Evolutionary conservation across 2,329 filamentous ascomycete species (phyloP).

Genomic region (Metarhizium anisopliae): DNA sequence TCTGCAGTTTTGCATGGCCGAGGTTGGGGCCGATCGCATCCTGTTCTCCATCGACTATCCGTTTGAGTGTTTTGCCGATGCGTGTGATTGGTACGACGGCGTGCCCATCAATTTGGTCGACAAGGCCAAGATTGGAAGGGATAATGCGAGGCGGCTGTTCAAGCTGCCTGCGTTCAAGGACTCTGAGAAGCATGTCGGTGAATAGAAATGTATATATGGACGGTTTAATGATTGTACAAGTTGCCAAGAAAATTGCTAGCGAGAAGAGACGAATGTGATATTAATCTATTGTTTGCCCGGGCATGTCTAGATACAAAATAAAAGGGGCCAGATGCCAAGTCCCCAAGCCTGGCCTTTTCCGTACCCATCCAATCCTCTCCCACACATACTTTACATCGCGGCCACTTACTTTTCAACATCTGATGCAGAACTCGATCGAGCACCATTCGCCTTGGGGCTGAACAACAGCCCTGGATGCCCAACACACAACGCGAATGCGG

Average conservation of each 20-base stretch:
- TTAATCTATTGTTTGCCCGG: no score
- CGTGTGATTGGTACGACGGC: constrained; percentile 31
- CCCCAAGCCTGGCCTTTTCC: no score
- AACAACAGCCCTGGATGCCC: constrained; percentile 26
- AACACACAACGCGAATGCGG: constrained; percentile 26
- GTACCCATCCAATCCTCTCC: no score
- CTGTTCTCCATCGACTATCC: constrained; percentile 47
- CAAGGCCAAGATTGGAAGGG: constrained; percentile 31
- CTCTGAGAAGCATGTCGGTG: constrained; percentile 5
- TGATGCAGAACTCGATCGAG: background rate
- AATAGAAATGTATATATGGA: background rate
- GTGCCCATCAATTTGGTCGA: constrained; percentile 24
- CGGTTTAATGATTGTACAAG: background rate
- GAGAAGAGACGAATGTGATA: no score
- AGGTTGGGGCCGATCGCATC: constrained; percentile 40
- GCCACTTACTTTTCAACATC: background rate
- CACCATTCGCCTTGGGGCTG: background rate
- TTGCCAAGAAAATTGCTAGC: no score
- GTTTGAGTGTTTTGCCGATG: constrained; percentile 36
- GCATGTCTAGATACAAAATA: no score
- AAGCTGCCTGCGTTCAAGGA: constrained; percentile 28
- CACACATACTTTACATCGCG: background rate
- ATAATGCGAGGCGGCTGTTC: constrained; percentile 33
- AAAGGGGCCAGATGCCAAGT: no score
- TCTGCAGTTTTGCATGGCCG: constrained; percentile 37